Evolutionary conservation across 2,329 filamentous ascomycete species (phyloP).

Genomic region (Cladosporium cucumerinum): DNA sequence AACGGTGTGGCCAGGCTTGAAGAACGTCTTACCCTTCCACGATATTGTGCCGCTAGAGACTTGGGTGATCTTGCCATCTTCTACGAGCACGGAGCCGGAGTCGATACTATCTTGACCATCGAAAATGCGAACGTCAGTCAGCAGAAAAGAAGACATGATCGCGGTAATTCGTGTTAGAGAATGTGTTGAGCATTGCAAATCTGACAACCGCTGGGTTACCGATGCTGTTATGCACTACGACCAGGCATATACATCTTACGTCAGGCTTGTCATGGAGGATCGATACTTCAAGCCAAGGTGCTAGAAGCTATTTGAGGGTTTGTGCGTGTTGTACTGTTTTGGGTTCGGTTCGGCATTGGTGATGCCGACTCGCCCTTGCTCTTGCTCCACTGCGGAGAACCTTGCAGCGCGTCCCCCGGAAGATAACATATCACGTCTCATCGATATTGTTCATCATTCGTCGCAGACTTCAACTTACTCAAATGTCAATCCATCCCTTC

Average conservation of each 20-base stretch:
- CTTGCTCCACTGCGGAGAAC: background rate
- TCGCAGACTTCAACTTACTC: background rate
- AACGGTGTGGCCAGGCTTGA: slow-evolving; percentile 46
- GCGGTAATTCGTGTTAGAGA: background rate
- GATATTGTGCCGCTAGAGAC: slow-evolving; percentile 22
- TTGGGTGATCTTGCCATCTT: slow-evolving; percentile 40
- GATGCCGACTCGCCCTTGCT: background rate
- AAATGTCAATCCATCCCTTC: background rate
- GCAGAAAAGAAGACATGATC: slow-evolving; percentile 37
- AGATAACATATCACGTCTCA: background rate
- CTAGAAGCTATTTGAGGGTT: background rate
- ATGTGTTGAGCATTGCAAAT: background rate
- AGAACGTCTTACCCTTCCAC: slow-evolving; percentile 33
- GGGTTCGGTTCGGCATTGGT: background rate
- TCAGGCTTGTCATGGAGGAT: background rate
- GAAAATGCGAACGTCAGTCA: slow-evolving; percentile 47
- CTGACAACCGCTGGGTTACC: background rate
- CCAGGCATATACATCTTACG: background rate
- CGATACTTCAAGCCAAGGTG: background rate
- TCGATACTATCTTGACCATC: slow-evolving; percentile 44
- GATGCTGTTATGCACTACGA: background rate
- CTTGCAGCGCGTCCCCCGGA: background rate
- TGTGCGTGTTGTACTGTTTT: background rate
- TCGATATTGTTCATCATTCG: background rate
- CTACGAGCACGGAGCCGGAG: slow-evolving; percentile 41